Evolutionary conservation across 768 basidiomycete genomes (phyloP), one percentile per base, ranked within the genome.

Genomic region (Rhodotorula graminis): DNA sequence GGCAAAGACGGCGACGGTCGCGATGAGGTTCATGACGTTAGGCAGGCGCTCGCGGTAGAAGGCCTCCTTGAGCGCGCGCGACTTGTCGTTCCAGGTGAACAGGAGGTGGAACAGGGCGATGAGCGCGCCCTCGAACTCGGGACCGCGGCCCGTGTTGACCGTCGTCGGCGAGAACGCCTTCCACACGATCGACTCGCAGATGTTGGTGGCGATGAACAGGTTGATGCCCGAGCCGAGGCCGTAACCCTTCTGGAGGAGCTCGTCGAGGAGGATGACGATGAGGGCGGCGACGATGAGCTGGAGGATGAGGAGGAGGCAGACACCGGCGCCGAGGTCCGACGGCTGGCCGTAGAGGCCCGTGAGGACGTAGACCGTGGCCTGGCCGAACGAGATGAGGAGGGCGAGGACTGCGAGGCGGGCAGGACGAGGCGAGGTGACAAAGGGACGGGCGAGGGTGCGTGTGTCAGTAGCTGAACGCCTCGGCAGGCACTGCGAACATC

Each of bases 111-210:
- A 96, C 67, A 98, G 86, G 2, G 94, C 89, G 76, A 97, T 90
- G 76, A 98, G 84, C 50, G 95, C 96, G 72, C 96, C 96, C 79
- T 98, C 95, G 77, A 98, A 99, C 81, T 99, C 96, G 64, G 94
- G 91, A 6, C 95, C 95, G 74, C 95, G 91, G 52, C 95, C 96
- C 44, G 93, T 97, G 86, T 98, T 98, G 83, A 98, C 83, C 59
- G 96, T 97, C 31, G 93, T 98, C 18, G 96, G 96, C 2, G 92
- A 94, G 84, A 99, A 98, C 3, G 95, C 96, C 80, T 99, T 99
- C 95, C 95, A 99, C 80, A 98, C 88, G 84, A 99, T 98, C 74
- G 90, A 92, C 82, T 99, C 96, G 82, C 95, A 98, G 78, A 99
- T 98, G 85, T 98, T 99, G 84, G 96, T 98, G 9, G 95, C 96